Percentiles rank a stretch among this genome's conserved stretches.
Evolutionary conservation across 306 rosid species (phyloP).

Genomic region (Datisca glomerata): DNA sequence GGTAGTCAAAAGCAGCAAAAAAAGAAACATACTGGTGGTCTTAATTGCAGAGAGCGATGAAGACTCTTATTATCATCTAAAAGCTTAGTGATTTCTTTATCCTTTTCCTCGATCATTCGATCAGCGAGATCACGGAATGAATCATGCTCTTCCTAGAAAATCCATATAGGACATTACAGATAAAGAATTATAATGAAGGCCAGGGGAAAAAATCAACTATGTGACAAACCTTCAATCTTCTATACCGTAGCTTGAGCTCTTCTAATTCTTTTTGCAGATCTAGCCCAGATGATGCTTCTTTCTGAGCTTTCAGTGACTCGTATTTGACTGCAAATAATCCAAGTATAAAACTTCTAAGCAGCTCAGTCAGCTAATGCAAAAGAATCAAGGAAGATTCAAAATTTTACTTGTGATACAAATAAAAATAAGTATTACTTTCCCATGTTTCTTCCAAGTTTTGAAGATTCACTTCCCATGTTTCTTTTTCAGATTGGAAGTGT

Average conservation of each 20-base stretch:
- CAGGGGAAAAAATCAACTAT: conserved; percentile 10
- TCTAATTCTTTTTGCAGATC: conserved; percentile 62
- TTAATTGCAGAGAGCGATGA: conserved; percentile 62
- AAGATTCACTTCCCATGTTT: conserved; percentile 80
- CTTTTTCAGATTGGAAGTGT: conserved; percentile 64
- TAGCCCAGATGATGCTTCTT: conserved; percentile 52
- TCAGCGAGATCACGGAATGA: conserved; percentile 91
- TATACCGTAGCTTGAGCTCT: conserved; percentile 63
- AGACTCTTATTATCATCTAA: conserved; percentile 66
- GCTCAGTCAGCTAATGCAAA: conserved; percentile 1
- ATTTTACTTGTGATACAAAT: conserved; percentile 16
- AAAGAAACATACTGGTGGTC: conserved; percentile 39
- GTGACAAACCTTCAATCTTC: conserved; percentile 57
- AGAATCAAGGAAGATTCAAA: conserved; percentile 7
- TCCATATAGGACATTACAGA: conserved; percentile 16
- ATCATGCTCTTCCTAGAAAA: conserved; percentile 68
- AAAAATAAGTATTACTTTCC: conserved; percentile 72
- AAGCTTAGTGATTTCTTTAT: conserved; percentile 73
- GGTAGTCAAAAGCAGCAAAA: conserved; percentile 11
- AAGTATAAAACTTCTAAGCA: conserved; percentile 12
- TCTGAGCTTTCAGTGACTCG: conserved; percentile 70
- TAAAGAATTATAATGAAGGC: conserved; percentile 7
- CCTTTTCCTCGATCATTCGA: conserved; percentile 88
- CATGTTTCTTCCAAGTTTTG: conserved; percentile 88
- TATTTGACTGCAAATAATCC: conserved; percentile 56